These are phyloP conservation scores for Globisporangium paroecandrum DNA, from an alignment of 352 stramenopile species.

Conservation along the genomic window DNA sequence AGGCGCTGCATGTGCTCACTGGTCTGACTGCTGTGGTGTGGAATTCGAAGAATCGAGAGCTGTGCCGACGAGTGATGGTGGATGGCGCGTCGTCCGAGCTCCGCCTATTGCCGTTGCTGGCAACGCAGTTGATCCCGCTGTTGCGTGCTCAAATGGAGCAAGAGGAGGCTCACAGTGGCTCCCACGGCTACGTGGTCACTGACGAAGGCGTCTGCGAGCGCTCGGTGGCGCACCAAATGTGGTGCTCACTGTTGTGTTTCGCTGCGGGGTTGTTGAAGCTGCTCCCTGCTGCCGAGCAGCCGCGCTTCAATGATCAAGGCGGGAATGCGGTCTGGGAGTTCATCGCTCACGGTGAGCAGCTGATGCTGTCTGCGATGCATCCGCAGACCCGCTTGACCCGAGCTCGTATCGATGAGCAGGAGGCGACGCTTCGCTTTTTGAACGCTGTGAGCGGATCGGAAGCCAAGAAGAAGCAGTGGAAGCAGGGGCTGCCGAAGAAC, in stretches of 20 bases:
- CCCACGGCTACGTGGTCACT: constrained; percentile 34
- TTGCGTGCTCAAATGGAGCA: constrained; percentile 36
- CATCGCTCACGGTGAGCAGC: constrained; percentile 40
- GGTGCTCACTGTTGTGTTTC: constrained; percentile 55
- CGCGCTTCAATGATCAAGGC: constrained; percentile 13
- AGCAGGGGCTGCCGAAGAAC: constrained; percentile 49
- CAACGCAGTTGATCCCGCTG: constrained; percentile 41
- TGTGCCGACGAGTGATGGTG: constrained; percentile 52
- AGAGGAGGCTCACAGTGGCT: constrained; percentile 27
- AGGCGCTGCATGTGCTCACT: constrained; percentile 42
- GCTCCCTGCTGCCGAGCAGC: constrained; percentile 7
- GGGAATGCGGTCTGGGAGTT: constrained; percentile 48
- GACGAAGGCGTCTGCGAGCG: constrained; percentile 20
- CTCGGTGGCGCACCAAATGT: constrained; percentile 52
- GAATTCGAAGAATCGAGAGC: constrained; percentile 42
- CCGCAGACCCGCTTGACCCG: constrained; percentile 33
- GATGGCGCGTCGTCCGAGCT: constrained; percentile 22
- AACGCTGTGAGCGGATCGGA: constrained; percentile 36
- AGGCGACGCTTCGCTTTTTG: constrained; percentile 39
- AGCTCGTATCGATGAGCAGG: constrained; percentile 48
- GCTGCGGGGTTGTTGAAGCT: constrained; percentile 38
- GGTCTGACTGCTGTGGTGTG: constrained; percentile 50
- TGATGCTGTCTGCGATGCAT: constrained; percentile 37
- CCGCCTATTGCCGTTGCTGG: constrained; percentile 43
- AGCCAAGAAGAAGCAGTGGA: constrained; percentile 41